Evolutionary conservation across 2,329 filamentous ascomycete species (phyloP).

Genomic region (Fusarium devonianum): DNA sequence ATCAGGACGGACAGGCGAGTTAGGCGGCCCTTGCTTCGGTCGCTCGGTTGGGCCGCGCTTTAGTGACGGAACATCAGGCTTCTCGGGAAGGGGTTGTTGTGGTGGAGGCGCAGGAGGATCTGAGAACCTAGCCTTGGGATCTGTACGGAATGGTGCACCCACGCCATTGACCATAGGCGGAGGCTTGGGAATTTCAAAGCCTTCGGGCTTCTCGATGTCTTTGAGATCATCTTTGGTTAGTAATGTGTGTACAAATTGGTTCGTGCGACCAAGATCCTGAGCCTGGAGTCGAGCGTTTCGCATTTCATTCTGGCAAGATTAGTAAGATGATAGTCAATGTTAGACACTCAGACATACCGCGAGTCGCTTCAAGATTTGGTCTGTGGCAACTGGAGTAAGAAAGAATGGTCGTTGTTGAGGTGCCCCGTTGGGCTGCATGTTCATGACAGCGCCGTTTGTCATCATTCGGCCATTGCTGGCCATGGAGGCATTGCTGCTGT

Average conservation of each 20-base stretch:
- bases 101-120: constrained; percentile 93
- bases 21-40: constrained; percentile 63
- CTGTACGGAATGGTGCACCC: constrained; percentile 66
- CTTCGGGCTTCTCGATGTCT: constrained; percentile 61
- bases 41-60: constrained; percentile 80
- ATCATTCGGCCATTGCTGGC: constrained; percentile 68
- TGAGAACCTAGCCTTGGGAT: constrained; percentile 84
- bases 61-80: constrained; percentile 80
- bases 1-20: constrained; percentile 67
- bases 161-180: constrained; percentile 60
- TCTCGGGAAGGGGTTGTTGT: constrained; percentile 91
- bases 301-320: constrained; percentile 76
- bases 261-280: constrained; percentile 82
- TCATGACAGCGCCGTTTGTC: constrained; percentile 54
- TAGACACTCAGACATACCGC: constrained; percentile 40
- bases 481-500: constrained; percentile 71
- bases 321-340: constrained; percentile 1
- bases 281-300: constrained; percentile 87
- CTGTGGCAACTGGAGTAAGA: constrained; percentile 88
- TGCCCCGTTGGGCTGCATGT: constrained; percentile 64
- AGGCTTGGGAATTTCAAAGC: constrained; percentile 56
- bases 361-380: constrained; percentile 82
- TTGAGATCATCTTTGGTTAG: constrained; percentile 74
- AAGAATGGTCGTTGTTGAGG: constrained; percentile 83
- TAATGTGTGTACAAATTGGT: constrained; percentile 80